phyloP scores from a whole-genome alignment of 1,284 basidiomycete genomes.

The Ceratobasidium sp. region DNA sequence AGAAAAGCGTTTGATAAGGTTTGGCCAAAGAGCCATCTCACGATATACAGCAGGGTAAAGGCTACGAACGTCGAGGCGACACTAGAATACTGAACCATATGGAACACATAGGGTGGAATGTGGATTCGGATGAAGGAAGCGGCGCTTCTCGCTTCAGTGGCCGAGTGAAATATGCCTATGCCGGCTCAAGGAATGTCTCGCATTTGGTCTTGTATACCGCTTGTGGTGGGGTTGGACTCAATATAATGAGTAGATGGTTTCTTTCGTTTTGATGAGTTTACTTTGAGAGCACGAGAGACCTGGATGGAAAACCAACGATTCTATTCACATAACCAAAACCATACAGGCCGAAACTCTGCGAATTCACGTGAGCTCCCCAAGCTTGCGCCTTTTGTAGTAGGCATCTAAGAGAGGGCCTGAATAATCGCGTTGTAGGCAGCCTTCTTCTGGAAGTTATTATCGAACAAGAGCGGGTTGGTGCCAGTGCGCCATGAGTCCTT shows the following conservation, averaged over 20 bases:
- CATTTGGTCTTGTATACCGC: too few relatives aligned
- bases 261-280: too few relatives aligned
- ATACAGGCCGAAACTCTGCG: too few relatives aligned
- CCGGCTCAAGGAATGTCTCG: neutral
- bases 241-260: too few relatives aligned
- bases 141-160: too few relatives aligned
- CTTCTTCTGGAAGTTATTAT: constrained; percentile 38
- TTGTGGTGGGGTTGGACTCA: too few relatives aligned
- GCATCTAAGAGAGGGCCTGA: constrained; percentile 16
- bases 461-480: constrained; percentile 35
- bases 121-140: constrained; percentile 32
- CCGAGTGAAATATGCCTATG: too few relatives aligned
- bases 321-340: too few relatives aligned
- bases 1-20: constrained; percentile 55
- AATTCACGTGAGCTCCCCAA: too few relatives aligned
- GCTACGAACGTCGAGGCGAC: neutral
- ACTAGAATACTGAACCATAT: too few relatives aligned
- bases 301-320: too few relatives aligned
- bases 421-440: constrained; percentile 39
- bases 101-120: constrained; percentile 24
- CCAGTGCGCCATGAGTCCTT: constrained; percentile 13
- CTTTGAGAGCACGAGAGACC: too few relatives aligned
- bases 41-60: constrained; percentile 55
- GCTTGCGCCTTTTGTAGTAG: neutral
- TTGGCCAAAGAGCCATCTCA: constrained; percentile 52